Conservation (phyloP, 2,329 filamentous ascomycete genomes). For the Cylindrodendrum hubeiense region DNA sequence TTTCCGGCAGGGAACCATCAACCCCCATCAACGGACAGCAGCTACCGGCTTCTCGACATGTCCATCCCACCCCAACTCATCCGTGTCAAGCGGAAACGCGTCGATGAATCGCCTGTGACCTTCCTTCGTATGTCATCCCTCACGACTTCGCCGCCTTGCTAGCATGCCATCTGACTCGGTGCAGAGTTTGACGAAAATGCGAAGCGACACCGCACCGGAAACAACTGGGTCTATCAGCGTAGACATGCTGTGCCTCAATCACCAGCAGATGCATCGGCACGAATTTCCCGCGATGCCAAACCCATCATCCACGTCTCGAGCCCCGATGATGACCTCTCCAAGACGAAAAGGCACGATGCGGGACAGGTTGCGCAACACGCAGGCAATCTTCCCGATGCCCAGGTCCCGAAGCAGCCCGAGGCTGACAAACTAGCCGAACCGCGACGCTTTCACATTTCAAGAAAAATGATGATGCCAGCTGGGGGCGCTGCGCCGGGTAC, state of each 20-base stretch:
- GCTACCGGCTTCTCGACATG: conserved; percentile 52
- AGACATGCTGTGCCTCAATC: conserved; percentile 51
- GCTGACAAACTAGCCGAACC: conserved; percentile 48
- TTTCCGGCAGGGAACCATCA: not conserved
- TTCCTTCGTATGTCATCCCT: conserved; percentile 62
- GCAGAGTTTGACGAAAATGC: conserved; percentile 64
- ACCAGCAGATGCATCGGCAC: conserved; percentile 39
- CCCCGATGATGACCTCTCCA: conserved; percentile 48
- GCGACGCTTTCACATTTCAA: conserved; percentile 69
- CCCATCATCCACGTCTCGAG: conserved; percentile 64
- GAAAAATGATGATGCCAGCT: conserved; percentile 55
- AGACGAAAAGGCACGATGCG: conserved; percentile 26
- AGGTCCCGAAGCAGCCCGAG: conserved; percentile 27
- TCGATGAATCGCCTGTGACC: conserved; percentile 65
- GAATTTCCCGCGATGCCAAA: conserved; percentile 37
- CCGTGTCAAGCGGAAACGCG: conserved; percentile 72
- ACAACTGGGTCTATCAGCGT: conserved; percentile 68
- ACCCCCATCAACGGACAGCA: not conserved
- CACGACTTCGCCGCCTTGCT: conserved; percentile 9
- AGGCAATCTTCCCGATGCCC: conserved; percentile 15
- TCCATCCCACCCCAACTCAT: conserved; percentile 70
- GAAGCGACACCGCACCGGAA: conserved; percentile 66
- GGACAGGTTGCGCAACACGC: conserved; percentile 4
- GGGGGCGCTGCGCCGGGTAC: conserved; percentile 35
- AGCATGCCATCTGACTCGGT: conserved; percentile 31